Base-by-base conservation (phyloP, 2,329 filamentous ascomycete genomes). In the Aspergillus aculeatus region DNA sequence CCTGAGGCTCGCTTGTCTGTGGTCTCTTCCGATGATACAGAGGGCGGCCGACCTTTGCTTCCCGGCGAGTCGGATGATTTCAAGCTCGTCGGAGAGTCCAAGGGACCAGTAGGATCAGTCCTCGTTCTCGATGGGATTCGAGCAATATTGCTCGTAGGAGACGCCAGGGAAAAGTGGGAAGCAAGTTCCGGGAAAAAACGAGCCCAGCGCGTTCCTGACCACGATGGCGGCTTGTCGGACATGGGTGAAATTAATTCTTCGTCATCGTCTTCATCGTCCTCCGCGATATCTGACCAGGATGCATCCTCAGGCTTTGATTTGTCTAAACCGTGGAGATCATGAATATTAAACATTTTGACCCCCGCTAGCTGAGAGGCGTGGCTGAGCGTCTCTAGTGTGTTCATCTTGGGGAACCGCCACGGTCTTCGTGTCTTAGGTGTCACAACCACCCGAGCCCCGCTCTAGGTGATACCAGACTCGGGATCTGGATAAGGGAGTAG, bases 1-100 rank as follows among this genome's bases (percentile, higher is more conserved):
- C 72, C 71, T 2, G 75, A 77, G 5, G 74, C 76, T 44, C 66
- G 63, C 50, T 62, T 65, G 57, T 76, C 74, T 16, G 63, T 56
- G 4, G 62, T 59, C 21, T 65, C 71, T 21, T 68, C 67, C 11
- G 69, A 68, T 5, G 63, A 68, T 11, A 64, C 69, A 2, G 67
- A 71, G n/a, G 68, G 61, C 47, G 38, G 35, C 23, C 50, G 41
- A 12, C 26, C 53, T 35, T 48, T 48, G 0, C 41, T 11, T 32
- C 11, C 19, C 11, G 31, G n/a, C 24, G 48, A 50, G 14, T 44
- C 38, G n/a, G 38, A 19, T n/a, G 16, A 44, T 19, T 44, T 44
- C 38, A 44, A 19, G 38, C 38, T 59, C 56, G 53, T 59, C 50
- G 52, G 59, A 61, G 49, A 50, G 55, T 50, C 50, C 32, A 19